Evolutionary conservation across 1,284 basidiomycete species (phyloP), one percentile per base, ranked within the genome.

Genomic region (Melampsora americana): DNA sequence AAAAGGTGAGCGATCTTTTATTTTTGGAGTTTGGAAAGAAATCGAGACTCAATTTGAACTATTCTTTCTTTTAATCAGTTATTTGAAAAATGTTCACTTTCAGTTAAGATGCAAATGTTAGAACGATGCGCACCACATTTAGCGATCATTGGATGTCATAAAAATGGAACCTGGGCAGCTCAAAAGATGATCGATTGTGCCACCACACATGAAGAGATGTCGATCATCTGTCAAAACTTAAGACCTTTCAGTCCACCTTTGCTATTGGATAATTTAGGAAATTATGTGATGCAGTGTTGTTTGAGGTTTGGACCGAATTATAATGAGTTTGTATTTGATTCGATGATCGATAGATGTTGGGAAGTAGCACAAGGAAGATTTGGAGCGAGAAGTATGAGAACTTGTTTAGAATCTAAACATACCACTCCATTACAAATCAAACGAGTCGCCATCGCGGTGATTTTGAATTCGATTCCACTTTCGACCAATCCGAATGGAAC

Each of bases 151-250:
- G 96, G 96, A 66, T 94, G 95, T 69, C 96, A 99, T 86, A 99
- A 99, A 86, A 99, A 99, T 80, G 96, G 96, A 53, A 99, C 96
- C 0, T 99, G 96, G 96, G 95, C 96, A 0, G 95, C 95, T 2
- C 96, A 99, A 84, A 96, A 96, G 87, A 95, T 98, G 82, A 98
- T 99, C 79, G 95, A 98, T 84, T 95, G 93, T 79, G 91, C 95
- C 60, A 88, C 89, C 72, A 90, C 88, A n/a, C 89, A 90, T 6
- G 93, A 96, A 78, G 96, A 99, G 83, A 87, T 93, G 74, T 86
- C 86, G 2, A 84, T 97, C 48, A 90, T 99, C 80, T 89, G 90
- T 61, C 89, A 91, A 82, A 91, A 96, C 82, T 84, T 99, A 78
- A 86, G 92, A 69, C 90, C 96, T 0, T 99, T 95, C 82, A 89